These are phyloP conservation scores for Sclerospora graminicola DNA, from an alignment of 352 stramenopile species.

Conservation along the genomic window DNA sequence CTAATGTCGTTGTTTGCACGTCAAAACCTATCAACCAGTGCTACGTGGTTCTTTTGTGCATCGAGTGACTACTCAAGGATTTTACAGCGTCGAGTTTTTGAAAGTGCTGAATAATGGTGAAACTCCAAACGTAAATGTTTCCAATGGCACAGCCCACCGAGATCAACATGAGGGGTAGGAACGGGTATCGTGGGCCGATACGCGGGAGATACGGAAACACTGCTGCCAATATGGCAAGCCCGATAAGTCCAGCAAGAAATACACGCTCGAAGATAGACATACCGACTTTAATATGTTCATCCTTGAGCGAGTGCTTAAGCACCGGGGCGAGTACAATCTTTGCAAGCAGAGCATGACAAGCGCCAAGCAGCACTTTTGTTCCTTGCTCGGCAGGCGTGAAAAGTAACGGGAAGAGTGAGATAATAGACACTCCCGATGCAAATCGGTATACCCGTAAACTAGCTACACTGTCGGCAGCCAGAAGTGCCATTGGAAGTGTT, in stretches of 20 bases:
- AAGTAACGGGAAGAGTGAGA: constrained; percentile 79
- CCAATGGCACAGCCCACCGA: constrained; percentile 61
- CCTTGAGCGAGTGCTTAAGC: constrained; percentile 63
- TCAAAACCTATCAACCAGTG: not conserved
- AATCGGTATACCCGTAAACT: constrained; percentile 81
- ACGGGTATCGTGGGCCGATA: constrained; percentile 40
- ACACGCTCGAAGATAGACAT: constrained; percentile 45
- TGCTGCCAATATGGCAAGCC: constrained; percentile 23
- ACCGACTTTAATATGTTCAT: constrained; percentile 53
- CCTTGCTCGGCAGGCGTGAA: constrained; percentile 73
- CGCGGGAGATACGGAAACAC: constrained; percentile 47
- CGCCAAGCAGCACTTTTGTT: constrained; percentile 65
- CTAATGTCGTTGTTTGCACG: not conserved
- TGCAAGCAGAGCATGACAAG: constrained; percentile 46
- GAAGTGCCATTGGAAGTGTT: constrained; percentile 55
- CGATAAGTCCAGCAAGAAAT: constrained; percentile 36
- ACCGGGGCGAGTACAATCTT: constrained; percentile 52
- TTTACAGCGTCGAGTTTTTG: constrained; percentile 60
- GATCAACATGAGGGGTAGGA: constrained; percentile 74
- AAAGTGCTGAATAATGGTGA: constrained; percentile 49
- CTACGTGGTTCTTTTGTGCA: constrained; percentile 11
- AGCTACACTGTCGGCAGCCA: constrained; percentile 63
- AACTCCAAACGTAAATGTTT: constrained; percentile 71
- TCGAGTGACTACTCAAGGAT: constrained; percentile 34
- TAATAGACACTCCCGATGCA: constrained; percentile 46